phyloP scores from a whole-genome alignment of 345 rosid genomes.

The Euphorbia lathyris region DNA sequence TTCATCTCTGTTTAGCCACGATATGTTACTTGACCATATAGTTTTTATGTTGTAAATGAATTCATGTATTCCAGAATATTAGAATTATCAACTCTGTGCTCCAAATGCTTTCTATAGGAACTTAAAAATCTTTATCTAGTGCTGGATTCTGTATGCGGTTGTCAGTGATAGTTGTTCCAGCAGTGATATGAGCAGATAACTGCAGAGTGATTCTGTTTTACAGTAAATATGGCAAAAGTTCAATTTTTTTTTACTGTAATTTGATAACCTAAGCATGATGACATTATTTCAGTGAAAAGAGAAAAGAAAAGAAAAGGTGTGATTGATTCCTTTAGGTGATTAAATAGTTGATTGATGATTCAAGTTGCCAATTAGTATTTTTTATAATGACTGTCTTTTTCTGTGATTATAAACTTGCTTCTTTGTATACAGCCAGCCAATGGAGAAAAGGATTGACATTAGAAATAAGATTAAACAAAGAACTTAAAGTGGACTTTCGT shows the following conservation, averaged over 20 bases:
- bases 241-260: neutral
- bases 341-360: neutral
- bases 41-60: no score
- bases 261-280: neutral
- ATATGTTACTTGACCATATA: no score
- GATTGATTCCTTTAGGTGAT: neutral
- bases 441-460: neutral
- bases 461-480: neutral
- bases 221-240: neutral
- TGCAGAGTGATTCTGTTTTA: neutral
- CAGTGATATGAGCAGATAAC: neutral
- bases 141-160: neutral
- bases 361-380: neutral
- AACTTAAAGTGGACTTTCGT: conserved; percentile 10
- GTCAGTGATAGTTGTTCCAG: no score
- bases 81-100: neutral
- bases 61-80: no score
- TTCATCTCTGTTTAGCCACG: no score
- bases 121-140: neutral
- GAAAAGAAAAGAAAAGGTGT: neutral
- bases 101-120: neutral
- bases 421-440: no score
- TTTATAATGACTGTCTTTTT: neutral
- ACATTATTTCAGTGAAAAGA: neutral
- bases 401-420: neutral